Base-by-base conservation (phyloP, 495 filamentous ascomycete species). In the Aspergillus bridgeri region DNA sequence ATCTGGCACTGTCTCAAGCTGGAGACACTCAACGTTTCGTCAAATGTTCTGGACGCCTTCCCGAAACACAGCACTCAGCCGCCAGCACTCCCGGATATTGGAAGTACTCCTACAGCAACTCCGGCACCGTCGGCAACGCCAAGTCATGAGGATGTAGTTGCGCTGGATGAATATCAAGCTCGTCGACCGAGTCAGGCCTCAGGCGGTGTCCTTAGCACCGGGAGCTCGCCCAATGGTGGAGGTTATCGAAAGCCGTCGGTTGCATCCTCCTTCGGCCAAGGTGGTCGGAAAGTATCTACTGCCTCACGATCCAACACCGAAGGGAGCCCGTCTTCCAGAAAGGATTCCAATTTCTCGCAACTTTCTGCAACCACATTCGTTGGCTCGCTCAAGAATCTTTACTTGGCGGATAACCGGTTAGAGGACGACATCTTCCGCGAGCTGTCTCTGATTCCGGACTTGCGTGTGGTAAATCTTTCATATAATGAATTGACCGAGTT, bases 401-500 rank as follows among this genome's bases (percentile, higher is more conserved):
- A 88, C 61, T 80, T 99, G 50, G 95, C 94, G 6, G 94, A 99
- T 68, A 99, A 99, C 65, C 82, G 91, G 58, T 76, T 99, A 11
- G 87, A 90, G 50, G 94, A 98, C 64, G 94, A 98, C 58, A 87
- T 94, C 3, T 96, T 97, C 64, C 91, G 96, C 59, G 89, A 97
- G 66, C 78, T 98, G 27, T 87, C 83, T 0, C 79, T 91, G 22
- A 83, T 99, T 13, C 80, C 86, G 1, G 95, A 97, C 67, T 72
- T 99, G 50, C 86, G 94, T 15, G 79, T 96, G 44, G 78, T 99
- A 48, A 99, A 99, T 61, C 77, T 99, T 19, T 96, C 92, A 0
- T 97, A 97, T 69, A 99, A 99, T 63, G 87, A 90, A 52, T 75
- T 99, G 44, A 92, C 86, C 60, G 94, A 99, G 61, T 85, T 99